Evolutionary conservation across 2,329 filamentous ascomycete species (phyloP), one percentile per base, ranked within the genome.

Genomic region (Colletotrichum scovillei): DNA sequence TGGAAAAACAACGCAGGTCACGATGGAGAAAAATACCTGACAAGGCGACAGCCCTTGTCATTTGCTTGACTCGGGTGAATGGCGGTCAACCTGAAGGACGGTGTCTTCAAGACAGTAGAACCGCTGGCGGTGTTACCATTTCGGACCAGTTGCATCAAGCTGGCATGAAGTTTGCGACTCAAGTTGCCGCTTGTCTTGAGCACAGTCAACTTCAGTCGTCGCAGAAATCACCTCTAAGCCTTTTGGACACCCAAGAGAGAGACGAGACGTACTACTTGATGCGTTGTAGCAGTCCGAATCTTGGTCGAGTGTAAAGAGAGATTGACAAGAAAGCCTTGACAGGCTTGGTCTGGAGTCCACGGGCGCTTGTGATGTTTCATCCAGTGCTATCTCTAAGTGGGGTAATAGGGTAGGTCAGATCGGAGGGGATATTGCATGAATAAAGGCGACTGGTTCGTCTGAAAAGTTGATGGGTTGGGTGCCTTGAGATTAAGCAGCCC

Each of bases 1-100:
- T 28, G 58, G 24, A 32, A 42, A 22, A 32, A 22, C 16, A 49
- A 28, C n/a, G n/a, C 53, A 69, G 58, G 14, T 19, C 19, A 22
- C 65, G 57, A 58, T 69, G 57, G 52, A 56, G 69, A 67, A 28
- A 30, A 53, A 28, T 22, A 65, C 32, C 53, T 30, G 59, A 52
- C 59, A 30, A 32, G 24, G 26, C 22, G 12, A 62, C 19, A 59
- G 30, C 59, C 32, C 70, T 19, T 35, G 26, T 30, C 46, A 24
- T 11, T 22, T 58, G 53, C 66, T 69, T 69, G 70, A 73, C 58
- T 73, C 70, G 26, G 59, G 63, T 32, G 66, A 73, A 52, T 69
- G 67, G 70, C 70, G 66, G 70, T 69, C 70, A 73, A 62, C 28
- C 35, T 42, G 19, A 58, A 12, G 26, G 24, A 73, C 52, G 24